Percentiles rank a stretch among this genome's conserved stretches.
phyloP scores from a whole-genome alignment of 768 basidiomycete species.

The Trametes sanguinea region DNA sequence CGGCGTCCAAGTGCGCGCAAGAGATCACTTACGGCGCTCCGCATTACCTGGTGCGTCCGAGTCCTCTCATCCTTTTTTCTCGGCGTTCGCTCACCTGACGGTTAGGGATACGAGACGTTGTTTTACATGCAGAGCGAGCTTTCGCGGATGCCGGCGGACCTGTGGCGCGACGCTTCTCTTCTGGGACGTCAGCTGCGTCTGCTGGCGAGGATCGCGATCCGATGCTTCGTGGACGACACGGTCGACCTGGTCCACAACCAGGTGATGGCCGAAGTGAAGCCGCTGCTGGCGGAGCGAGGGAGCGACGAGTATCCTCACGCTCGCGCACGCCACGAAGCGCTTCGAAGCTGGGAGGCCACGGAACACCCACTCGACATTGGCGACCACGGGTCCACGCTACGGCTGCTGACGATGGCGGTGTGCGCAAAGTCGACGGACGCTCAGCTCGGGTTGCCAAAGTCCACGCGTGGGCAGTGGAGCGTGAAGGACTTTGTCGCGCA shows the following conservation, averaged over 20 bases:
- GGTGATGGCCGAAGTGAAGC: background rate
- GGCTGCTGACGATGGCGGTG: background rate
- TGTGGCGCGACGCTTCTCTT: background rate
- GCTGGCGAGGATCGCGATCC: background rate
- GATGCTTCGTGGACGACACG: background rate
- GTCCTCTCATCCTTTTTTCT: background rate
- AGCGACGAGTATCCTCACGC: background rate
- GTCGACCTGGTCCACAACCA: background rate
- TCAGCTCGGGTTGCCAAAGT: background rate
- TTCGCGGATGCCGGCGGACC: background rate
- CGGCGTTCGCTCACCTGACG: background rate
- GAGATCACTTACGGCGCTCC: background rate
- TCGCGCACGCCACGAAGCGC: background rate
- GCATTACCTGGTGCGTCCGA: background rate
- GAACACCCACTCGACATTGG: background rate
- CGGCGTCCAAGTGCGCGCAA: slow-evolving; percentile 1
- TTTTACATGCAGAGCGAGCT: background rate
- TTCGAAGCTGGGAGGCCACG: background rate
- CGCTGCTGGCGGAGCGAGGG: background rate
- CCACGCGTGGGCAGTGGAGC: background rate
- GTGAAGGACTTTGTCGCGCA: background rate
- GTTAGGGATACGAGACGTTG: background rate
- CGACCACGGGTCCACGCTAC: background rate
- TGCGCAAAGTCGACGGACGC: background rate
- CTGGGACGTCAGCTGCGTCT: background rate